Evolutionary conservation across 2,329 filamentous ascomycete species (phyloP).

Genomic region (Colletotrichum cordylinicola): DNA sequence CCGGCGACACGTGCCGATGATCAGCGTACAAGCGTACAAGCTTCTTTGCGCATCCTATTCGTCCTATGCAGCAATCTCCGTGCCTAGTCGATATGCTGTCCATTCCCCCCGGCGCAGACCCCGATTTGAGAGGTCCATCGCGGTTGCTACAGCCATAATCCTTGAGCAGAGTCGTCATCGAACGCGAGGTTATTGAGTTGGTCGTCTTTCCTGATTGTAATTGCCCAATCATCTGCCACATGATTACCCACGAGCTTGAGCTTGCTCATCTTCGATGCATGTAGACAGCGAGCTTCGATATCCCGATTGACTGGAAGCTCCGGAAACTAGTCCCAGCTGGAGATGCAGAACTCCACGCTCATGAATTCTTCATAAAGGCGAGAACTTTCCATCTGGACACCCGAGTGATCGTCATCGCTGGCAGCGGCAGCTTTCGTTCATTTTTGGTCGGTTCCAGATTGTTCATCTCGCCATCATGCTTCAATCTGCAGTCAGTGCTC

Average conservation of each 20-base stretch:
- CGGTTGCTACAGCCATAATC: neutral
- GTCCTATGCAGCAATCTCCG: neutral
- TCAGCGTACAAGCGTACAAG: neutral
- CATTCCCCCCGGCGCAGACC: neutral
- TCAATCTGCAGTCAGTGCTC: neutral
- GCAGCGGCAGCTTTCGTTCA: neutral
- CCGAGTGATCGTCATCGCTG: accelerated
- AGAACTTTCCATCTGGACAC: neutral
- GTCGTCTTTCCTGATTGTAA: neutral
- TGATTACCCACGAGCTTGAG: conserved; percentile 13
- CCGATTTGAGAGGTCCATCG: neutral
- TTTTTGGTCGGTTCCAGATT: neutral
- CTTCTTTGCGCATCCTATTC: neutral
- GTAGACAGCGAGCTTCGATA: neutral
- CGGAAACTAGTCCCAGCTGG: neutral
- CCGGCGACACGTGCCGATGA: neutral
- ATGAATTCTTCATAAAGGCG: neutral
- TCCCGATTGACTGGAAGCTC: neutral
- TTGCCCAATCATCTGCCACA: neutral
- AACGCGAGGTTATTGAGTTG: neutral
- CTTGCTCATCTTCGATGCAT: neutral
- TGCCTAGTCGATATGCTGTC: neutral
- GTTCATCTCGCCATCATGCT: neutral
- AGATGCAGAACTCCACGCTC: neutral
- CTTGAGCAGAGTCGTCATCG: neutral